phyloP scores from a whole-genome alignment of 768 basidiomycete species.

The Russula earlei region DNA sequence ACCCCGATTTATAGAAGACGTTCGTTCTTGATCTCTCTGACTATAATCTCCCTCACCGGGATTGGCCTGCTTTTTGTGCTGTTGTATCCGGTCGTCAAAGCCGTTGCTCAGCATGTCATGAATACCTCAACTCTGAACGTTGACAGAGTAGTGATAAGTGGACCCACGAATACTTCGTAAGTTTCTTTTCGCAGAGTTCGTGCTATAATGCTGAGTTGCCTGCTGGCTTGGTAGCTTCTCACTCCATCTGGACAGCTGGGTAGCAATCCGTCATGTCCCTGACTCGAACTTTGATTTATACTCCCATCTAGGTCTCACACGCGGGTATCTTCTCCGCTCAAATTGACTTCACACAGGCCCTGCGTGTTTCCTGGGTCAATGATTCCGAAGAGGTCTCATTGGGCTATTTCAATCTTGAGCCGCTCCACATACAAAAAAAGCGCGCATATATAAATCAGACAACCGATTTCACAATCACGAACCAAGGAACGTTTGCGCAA shows the following conservation, averaged over 20 bases:
- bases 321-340: conserved; percentile 56
- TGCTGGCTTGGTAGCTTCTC: conserved; percentile 35
- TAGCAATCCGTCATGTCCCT: conserved; percentile 20
- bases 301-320: conserved; percentile 42
- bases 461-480: conserved; percentile 45
- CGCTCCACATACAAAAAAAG: conserved; percentile 42
- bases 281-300: background rate
- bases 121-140: conserved; percentile 47
- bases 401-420: conserved; percentile 43
- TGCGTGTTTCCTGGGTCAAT: conserved; percentile 51
- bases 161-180: conserved; percentile 49
- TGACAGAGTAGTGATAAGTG: conserved; percentile 40
- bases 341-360: conserved; percentile 49
- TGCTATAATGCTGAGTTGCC: background rate
- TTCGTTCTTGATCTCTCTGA: conserved; percentile 51
- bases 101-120: conserved; percentile 57
- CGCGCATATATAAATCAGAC: conserved; percentile 55
- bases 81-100: conserved; percentile 57
- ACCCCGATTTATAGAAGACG: conserved; percentile 51
- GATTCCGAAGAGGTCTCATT: conserved; percentile 38
- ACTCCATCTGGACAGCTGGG: conserved; percentile 44
- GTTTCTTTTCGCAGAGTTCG: conserved; percentile 20
- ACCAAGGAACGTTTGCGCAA: conserved; percentile 48
- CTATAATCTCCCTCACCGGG: conserved; percentile 41
- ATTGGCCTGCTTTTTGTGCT: conserved; percentile 60